Conservation (phyloP, 2,329 filamentous ascomycete genomes). For the Cercospora zeina region DNA sequence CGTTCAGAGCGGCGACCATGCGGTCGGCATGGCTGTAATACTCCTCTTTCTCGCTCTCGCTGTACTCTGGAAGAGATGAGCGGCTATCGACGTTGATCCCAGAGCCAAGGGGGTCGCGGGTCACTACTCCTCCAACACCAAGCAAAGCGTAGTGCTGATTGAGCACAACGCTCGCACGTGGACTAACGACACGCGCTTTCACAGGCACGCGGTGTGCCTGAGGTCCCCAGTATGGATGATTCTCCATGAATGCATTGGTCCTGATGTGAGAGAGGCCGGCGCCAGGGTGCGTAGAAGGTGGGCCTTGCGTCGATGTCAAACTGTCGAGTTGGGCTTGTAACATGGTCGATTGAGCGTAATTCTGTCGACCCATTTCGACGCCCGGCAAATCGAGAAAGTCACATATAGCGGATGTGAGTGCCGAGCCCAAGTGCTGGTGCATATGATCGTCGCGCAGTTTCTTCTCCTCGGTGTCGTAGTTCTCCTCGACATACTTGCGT, state of each 20-base stretch:
- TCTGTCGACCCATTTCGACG: constrained; percentile 15
- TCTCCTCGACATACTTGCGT: constrained; percentile 31
- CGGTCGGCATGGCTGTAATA: constrained; percentile 46
- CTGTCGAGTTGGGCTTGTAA: constrained; percentile 30
- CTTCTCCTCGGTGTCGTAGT: constrained; percentile 37
- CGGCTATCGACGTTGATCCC: neutral
- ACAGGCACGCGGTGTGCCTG: constrained; percentile 56
- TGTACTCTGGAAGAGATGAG: constrained; percentile 4
- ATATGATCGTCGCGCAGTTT: constrained; percentile 52
- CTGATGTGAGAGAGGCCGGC: constrained; percentile 64
- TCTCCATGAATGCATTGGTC: constrained; percentile 56
- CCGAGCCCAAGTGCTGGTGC: constrained; percentile 49
- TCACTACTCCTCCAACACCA: constrained; percentile 50
- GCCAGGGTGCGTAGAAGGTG: constrained; percentile 64
- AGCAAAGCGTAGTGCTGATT: constrained; percentile 41
- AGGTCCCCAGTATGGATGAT: constrained; percentile 63
- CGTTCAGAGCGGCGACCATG: constrained; percentile 44
- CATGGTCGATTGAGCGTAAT: constrained; percentile 12
- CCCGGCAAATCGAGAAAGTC: constrained; percentile 56
- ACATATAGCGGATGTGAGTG: constrained; percentile 55
- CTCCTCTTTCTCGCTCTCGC: constrained; percentile 37
- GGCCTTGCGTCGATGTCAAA: constrained; percentile 42
- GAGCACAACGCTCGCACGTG: constrained; percentile 44
- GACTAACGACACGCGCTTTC: constrained; percentile 58
- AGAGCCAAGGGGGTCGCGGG: constrained; percentile 26